phyloP scores from a whole-genome alignment of 371 early-diverging fungal genomes.

The Circinella umbellata region DNA sequence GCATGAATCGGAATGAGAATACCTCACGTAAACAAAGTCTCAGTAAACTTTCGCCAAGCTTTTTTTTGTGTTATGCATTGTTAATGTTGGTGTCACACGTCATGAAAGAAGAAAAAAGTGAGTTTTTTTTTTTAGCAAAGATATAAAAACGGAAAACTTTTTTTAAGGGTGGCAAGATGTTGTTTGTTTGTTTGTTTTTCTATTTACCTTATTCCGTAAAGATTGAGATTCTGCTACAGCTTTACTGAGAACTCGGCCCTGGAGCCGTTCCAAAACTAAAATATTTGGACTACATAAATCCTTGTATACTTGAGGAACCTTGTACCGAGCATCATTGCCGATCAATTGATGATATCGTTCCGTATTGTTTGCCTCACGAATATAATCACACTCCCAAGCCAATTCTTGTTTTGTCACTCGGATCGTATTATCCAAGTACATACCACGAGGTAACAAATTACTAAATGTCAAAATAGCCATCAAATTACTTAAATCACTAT shows the following conservation, averaged over 20 bases:
- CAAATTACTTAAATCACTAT: conserved; percentile 87
- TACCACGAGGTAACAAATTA: conserved; percentile 87
- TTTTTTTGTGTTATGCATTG: not conserved
- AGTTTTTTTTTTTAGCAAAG: not conserved
- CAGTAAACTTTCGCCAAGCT: conserved; percentile 65
- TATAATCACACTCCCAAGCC: conserved; percentile 95
- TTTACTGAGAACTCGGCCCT: conserved; percentile 76
- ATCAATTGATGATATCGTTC: conserved; percentile 69
- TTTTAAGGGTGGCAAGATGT: too few species aligned
- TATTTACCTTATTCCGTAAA: conserved; percentile 66
- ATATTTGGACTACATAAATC: conserved; percentile 78
- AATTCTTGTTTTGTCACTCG: conserved; percentile 89
- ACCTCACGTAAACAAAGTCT: conserved; percentile 88
- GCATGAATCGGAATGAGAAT: conserved; percentile 94
- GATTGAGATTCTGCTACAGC: conserved; percentile 69
- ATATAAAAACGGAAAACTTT: too few species aligned
- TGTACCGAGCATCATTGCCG: conserved; percentile 64
- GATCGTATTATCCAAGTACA: conserved; percentile 96
- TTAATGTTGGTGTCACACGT: not conserved
- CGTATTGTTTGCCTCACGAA: conserved; percentile 85
- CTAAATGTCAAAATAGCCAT: conserved; percentile 80
- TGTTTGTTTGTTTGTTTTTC: not conserved
- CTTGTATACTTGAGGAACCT: conserved; percentile 76
- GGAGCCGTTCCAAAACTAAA: conserved; percentile 81
- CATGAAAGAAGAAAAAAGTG: not conserved